phyloP scores from a whole-genome alignment of 2,329 filamentous ascomycete genomes.

The Aspergillus sp. region DNA sequence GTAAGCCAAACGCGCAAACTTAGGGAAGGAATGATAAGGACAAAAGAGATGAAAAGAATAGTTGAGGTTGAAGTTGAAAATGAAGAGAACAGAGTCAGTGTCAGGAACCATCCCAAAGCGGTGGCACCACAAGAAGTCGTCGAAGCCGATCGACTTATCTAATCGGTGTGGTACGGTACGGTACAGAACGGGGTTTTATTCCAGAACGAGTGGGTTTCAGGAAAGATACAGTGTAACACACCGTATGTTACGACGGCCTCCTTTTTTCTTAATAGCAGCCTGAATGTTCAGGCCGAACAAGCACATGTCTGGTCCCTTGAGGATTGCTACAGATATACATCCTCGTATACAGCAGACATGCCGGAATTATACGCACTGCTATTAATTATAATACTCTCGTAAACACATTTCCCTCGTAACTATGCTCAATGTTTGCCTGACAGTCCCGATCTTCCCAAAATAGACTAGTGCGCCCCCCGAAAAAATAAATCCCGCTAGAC shows the following conservation, averaged over 20 bases:
- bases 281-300: not conserved
- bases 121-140: constrained; percentile 6
- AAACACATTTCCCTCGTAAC: not conserved
- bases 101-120: constrained; percentile 3
- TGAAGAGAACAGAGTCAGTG: constrained; percentile 1
- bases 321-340: not conserved
- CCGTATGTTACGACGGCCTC: not conserved
- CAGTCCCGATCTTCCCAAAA: not conserved
- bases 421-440: not conserved
- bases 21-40: not conserved
- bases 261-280: not conserved
- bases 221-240: too few relatives aligned
- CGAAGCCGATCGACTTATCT: not conserved
- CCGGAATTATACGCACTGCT: not conserved
- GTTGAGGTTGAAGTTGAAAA: not conserved
- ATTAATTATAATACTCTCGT: not conserved
- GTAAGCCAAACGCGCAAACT: not conserved
- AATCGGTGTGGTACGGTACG: not conserved
- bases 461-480: not conserved
- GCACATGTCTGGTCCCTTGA: not conserved
- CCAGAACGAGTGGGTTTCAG: too few relatives aligned
- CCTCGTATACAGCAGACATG: too few relatives aligned
- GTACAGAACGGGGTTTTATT: not conserved
- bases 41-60: not conserved
- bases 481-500: not conserved